Evolutionary conservation across 352 stramenopile genomes (phyloP).

Genomic region (Phytopythium aichiense): DNA sequence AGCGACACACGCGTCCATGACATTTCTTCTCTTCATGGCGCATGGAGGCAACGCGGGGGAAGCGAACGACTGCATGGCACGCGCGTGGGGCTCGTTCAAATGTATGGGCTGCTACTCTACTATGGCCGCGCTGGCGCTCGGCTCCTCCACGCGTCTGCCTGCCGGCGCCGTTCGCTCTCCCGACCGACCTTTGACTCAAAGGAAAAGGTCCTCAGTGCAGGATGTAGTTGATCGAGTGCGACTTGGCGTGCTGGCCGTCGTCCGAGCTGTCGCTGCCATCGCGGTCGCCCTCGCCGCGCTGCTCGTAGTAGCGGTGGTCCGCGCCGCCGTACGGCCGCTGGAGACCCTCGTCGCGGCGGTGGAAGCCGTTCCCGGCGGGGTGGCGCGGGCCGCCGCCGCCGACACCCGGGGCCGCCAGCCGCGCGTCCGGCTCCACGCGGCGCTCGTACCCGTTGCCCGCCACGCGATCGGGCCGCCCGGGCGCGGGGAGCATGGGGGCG

Average conservation of each 20-base stretch:
- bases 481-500: constrained; percentile 8
- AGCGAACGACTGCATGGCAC: not conserved
- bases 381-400: not conserved
- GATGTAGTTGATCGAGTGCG: constrained; percentile 83
- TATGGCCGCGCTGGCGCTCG: not conserved
- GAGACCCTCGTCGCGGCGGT: constrained; percentile 5
- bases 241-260: constrained; percentile 54
- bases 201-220: constrained; percentile 34
- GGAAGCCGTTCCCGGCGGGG: constrained; percentile 1
- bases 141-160: not conserved
- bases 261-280: constrained; percentile 60
- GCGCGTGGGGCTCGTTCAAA: not conserved
- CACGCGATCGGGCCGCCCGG: constrained; percentile 11
- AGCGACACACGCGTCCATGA: not conserved
- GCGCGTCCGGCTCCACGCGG: constrained; percentile 15
- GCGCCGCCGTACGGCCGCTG: constrained; percentile 12
- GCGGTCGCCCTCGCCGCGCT: constrained; percentile 20
- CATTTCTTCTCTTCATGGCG: too few species aligned
- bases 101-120: constrained; percentile 7
- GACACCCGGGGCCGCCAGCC: constrained; percentile 3
- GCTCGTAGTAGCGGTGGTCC: constrained; percentile 11
- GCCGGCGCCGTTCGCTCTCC: not conserved
- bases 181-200: not conserved
- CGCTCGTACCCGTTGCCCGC: constrained; percentile 9
- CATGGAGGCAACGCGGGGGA: too few species aligned